Evolutionary conservation across 2,329 filamentous ascomycete species (phyloP).

Genomic region (Pseudocercospora vitis): DNA sequence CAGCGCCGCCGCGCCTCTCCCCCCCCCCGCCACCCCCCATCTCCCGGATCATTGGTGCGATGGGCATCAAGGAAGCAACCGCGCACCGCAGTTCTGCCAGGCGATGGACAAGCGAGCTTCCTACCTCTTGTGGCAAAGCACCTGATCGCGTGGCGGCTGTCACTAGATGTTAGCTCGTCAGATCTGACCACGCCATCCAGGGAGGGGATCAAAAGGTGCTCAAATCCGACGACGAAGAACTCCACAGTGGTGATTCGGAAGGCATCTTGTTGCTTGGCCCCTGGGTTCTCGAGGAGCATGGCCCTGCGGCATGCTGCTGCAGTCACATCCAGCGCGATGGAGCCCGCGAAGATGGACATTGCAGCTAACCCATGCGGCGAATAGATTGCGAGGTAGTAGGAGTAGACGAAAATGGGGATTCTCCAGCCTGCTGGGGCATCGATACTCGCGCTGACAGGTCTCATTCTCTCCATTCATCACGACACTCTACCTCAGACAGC

Average conservation of each 20-base stretch:
- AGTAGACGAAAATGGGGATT: not conserved
- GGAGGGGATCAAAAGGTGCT: too few relatives aligned
- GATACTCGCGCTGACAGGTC: not conserved
- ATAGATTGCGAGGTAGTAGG: not conserved
- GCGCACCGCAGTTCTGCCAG: constrained; percentile 1
- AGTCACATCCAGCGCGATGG: not conserved
- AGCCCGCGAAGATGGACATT: constrained; percentile 4
- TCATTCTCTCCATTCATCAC: not conserved
- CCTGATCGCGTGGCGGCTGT: not conserved
- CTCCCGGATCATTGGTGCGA: too few relatives aligned
- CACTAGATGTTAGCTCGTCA: not conserved
- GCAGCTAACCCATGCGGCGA: not conserved
- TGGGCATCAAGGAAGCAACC: not conserved
- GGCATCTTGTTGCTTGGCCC: not conserved
- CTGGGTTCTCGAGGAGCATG: not conserved
- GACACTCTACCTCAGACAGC: not conserved
- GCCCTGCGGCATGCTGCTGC: not conserved
- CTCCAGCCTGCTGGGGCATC: not conserved
- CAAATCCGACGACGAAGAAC: too few relatives aligned
- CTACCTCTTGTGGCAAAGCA: not conserved
- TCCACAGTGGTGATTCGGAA: too few relatives aligned
- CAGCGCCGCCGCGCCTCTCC: not conserved
- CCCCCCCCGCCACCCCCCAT: too few relatives aligned
- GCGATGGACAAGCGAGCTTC: not conserved
- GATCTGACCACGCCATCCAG: not conserved